Evolutionary conservation across 2,329 filamentous ascomycete genomes (phyloP).

Genomic region (Aureobasidium sp.): DNA sequence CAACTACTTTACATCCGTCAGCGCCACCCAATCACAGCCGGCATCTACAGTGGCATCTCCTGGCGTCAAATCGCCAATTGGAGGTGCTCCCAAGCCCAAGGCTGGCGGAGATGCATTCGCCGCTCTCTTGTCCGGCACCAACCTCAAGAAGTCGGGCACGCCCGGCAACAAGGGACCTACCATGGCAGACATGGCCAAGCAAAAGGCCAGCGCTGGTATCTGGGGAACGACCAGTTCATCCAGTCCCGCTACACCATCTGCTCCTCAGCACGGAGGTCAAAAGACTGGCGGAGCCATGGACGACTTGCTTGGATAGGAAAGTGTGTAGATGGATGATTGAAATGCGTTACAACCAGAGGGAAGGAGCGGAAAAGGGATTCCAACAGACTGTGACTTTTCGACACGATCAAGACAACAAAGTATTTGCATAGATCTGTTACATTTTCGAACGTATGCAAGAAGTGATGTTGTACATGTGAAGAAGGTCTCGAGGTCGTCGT

Average conservation of each 20-base stretch:
- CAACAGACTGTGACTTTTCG: constrained; percentile 5
- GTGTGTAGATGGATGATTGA: neutral
- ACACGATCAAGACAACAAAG: neutral
- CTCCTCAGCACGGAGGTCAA: neutral
- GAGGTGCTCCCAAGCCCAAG: constrained; percentile 35
- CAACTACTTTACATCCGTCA: constrained; percentile 90
- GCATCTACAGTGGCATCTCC: constrained; percentile 30
- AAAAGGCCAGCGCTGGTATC: constrained; percentile 89
- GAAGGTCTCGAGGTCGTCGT: neutral
- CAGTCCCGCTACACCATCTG: constrained; percentile 15
- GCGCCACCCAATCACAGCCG: constrained; percentile 29
- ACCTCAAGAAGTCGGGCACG: constrained; percentile 44
- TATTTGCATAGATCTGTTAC: neutral
- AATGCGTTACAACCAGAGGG: neutral
- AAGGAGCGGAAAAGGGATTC: neutral
- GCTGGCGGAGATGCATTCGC: constrained; percentile 79
- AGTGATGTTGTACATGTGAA: neutral
- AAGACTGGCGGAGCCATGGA: constrained; percentile 25
- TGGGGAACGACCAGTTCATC: constrained; percentile 82
- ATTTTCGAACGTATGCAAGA: neutral
- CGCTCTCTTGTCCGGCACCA: constrained; percentile 63
- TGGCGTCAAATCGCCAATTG: constrained; percentile 28
- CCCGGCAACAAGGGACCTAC: constrained; percentile 59
- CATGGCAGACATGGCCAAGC: constrained; percentile 91
- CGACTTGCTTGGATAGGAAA: constrained; percentile 38